These are phyloP conservation scores for Cyberlindnera lachancei DNA, from an alignment of 805 yeast species.

Conservation along the genomic window DNA sequence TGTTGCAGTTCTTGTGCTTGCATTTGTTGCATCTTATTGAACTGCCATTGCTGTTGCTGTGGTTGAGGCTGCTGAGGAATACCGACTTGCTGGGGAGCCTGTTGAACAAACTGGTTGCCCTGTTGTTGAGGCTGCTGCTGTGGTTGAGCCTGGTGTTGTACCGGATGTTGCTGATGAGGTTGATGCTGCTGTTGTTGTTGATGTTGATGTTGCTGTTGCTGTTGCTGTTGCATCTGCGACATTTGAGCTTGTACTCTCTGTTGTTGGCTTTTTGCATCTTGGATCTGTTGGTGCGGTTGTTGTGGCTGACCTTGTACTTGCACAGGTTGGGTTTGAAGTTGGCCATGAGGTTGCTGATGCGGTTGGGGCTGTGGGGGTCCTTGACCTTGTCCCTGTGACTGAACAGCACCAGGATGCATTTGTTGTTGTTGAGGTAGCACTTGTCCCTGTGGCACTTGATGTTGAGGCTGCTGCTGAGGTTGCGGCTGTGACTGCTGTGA, in stretches of 20 bases:
- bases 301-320: no score
- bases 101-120: conserved; percentile 1
- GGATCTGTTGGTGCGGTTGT: background rate
- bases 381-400: background rate
- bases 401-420: no score
- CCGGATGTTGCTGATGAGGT: conserved; percentile 5
- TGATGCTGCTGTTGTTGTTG: conserved; percentile 2
- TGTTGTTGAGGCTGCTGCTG: conserved; percentile 10
- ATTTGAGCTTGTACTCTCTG: no score
- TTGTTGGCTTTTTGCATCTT: no score
- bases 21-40: conserved; percentile 12
- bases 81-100: no score
- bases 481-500: no score
- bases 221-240: background rate
- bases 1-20: conserved; percentile 19
- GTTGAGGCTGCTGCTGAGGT: no score
- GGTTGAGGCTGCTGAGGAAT: conserved; percentile 8
- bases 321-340: no score
- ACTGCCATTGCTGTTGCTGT: conserved; percentile 8
- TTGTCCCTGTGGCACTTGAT: background rate
- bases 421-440: no score
- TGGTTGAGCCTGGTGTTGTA: conserved; percentile 5
- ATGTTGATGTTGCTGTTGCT: background rate
- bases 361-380: conserved; percentile 1
- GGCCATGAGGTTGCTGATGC: no score